phyloP scores from a whole-genome alignment of 305 asterid genomes.

The Coffea humblotiana region DNA sequence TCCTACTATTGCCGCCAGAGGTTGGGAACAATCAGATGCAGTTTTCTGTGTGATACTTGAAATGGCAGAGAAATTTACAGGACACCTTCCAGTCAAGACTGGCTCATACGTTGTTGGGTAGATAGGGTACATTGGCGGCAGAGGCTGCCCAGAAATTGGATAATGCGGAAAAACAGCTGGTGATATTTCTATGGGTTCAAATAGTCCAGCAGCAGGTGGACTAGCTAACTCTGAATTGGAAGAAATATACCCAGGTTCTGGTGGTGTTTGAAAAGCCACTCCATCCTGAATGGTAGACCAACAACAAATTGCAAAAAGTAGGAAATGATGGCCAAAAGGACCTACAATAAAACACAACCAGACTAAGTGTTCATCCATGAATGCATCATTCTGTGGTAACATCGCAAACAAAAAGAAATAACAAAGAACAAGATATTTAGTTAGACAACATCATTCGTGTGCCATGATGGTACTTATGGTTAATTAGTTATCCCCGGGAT shows the following conservation, averaged over 20 bases:
- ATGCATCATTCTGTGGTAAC: too few relatives aligned
- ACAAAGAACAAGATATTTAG: too few relatives aligned
- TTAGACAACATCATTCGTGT: background rate
- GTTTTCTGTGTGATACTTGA: constrained; percentile 76
- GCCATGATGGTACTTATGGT: too few relatives aligned
- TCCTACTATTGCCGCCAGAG: constrained; percentile 75
- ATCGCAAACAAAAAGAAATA: too few relatives aligned
- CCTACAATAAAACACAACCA: constrained; percentile 48
- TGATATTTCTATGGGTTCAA: constrained; percentile 87
- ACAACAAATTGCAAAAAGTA: constrained; percentile 58
- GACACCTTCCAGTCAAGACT: constrained; percentile 91
- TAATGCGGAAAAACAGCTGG: constrained; percentile 78
- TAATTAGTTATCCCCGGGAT: too few relatives aligned
- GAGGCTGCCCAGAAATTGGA: constrained; percentile 60
- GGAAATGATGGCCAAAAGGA: constrained; percentile 50
- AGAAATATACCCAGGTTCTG: constrained; percentile 39
- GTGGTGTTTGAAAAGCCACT: constrained; percentile 40
- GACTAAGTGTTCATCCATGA: constrained; percentile 10
- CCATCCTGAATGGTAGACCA: constrained; percentile 52
- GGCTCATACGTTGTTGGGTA: constrained; percentile 81
- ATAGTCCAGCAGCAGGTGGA: constrained; percentile 64
- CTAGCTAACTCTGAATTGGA: constrained; percentile 56
- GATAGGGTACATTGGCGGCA: constrained; percentile 96
- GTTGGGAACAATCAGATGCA: constrained; percentile 82
- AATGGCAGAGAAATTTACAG: constrained; percentile 77